Conservation (phyloP, 208 protist species). For the Entamoeba histolytica region DNA sequence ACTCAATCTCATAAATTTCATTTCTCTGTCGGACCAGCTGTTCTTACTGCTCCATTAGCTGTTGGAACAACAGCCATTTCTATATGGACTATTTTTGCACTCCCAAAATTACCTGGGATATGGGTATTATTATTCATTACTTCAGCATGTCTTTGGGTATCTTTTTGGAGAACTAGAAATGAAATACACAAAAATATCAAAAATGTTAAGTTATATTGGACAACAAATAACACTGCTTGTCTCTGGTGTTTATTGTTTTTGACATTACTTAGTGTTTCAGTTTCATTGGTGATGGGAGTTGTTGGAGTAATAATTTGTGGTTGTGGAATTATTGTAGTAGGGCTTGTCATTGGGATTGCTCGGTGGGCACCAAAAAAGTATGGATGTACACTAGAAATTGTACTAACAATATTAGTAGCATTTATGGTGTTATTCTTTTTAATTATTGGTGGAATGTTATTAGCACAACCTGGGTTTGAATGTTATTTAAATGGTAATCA, state of each 20-base stretch:
- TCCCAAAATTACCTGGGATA: background rate
- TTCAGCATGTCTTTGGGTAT: background rate
- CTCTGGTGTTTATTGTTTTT: background rate
- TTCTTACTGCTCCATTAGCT: background rate
- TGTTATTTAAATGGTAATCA: background rate
- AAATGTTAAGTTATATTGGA: background rate
- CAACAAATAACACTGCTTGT: background rate
- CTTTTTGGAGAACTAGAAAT: background rate
- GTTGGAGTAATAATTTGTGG: background rate
- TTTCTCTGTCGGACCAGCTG: background rate
- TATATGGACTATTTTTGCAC: background rate
- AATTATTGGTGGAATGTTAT: background rate
- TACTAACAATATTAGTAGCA: background rate
- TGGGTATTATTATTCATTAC: background rate
- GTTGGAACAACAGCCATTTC: background rate
- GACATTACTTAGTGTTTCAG: background rate
- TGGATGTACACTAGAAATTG: background rate
- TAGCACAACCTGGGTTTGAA: background rate
- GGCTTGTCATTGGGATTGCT: background rate
- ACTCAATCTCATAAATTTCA: background rate
- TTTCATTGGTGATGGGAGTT: background rate
- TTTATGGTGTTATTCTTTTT: background rate
- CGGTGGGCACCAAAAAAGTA: background rate
- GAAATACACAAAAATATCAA: background rate
- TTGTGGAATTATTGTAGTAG: background rate